A percentile compares a stretch with the other conserved stretches of the same genome.
Evolutionary conservation across 306 rosid species (phyloP).

Genomic region (Dryas drummondii): DNA sequence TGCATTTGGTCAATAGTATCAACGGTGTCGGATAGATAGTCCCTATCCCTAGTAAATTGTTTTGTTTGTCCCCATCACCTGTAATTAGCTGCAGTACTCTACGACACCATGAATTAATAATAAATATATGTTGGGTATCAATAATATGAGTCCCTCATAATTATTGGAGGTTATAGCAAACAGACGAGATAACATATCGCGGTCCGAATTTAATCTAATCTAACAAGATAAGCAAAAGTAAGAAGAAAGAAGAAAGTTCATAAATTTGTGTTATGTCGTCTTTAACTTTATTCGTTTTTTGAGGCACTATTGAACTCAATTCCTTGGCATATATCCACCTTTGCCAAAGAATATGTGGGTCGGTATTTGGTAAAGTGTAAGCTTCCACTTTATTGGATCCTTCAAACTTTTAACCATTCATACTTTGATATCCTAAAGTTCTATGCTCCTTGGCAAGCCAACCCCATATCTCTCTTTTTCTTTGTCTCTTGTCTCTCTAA

Average conservation of each 20-base stretch:
- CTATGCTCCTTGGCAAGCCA: not conserved
- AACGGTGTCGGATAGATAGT: too few relatives aligned
- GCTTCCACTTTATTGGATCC: conserved; percentile 16
- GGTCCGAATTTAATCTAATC: not conserved
- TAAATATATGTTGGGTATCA: not conserved
- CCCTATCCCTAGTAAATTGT: too few relatives aligned
- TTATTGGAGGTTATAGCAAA: not conserved
- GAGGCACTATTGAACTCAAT: not conserved
- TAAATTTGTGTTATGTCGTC: not conserved
- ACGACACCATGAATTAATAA: not conserved
- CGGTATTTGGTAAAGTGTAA: not conserved
- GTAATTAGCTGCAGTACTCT: not conserved
- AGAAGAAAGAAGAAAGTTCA: not conserved
- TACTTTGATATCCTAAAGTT: not conserved
- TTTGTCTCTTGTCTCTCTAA: too few relatives aligned
- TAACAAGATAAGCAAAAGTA: not conserved
- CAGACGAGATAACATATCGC: not conserved
- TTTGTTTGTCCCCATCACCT: not conserved
- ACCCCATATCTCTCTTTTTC: not conserved
- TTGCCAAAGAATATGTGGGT: not conserved
- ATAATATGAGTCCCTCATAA: not conserved
- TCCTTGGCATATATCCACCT: not conserved
- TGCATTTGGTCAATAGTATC: too few relatives aligned
- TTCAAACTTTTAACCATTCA: not conserved
- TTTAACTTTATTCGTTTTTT: not conserved